These are phyloP conservation scores for Ogataea pignaliae DNA, from an alignment of 805 yeast genomes.

Conservation along the genomic window DNA sequence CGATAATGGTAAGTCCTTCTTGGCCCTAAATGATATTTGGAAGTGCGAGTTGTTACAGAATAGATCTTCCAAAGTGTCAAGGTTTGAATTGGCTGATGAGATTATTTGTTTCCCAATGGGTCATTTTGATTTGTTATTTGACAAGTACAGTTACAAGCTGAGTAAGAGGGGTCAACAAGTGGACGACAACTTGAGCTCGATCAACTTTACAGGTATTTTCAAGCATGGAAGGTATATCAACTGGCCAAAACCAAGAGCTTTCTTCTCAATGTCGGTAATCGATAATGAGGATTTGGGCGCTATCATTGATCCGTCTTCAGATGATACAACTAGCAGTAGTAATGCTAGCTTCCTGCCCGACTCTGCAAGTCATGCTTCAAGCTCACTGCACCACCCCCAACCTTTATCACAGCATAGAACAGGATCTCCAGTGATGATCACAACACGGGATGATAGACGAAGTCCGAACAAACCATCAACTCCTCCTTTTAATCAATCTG, in stretches of 20 bases:
- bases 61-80: constrained; percentile 24
- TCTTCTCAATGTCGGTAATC: constrained; percentile 20
- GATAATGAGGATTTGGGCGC: constrained; percentile 9
- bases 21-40: constrained; percentile 32
- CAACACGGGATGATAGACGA: constrained; percentile 1
- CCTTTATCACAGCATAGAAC: constrained; percentile 1
- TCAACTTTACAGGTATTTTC: constrained; percentile 22
- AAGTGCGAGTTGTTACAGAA: constrained; percentile 30
- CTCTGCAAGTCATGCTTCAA: neutral
- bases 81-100: constrained; percentile 27
- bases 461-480: constrained; percentile 3
- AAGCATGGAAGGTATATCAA: constrained; percentile 14
- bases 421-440: neutral
- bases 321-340: constrained; percentile 1
- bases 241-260: constrained; percentile 32
- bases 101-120: constrained; percentile 29
- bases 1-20: constrained; percentile 26
- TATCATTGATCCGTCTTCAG: constrained; percentile 2
- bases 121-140: constrained; percentile 19
- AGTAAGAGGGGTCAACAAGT: constrained; percentile 15
- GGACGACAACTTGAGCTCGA: constrained; percentile 3
- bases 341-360: neutral
- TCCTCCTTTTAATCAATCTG: constrained; percentile 1
- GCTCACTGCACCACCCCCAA: constrained; percentile 1
- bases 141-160: constrained; percentile 15